Conservation (phyloP, 2,329 filamentous ascomycete genomes). For the Macrophomina tecta region DNA sequence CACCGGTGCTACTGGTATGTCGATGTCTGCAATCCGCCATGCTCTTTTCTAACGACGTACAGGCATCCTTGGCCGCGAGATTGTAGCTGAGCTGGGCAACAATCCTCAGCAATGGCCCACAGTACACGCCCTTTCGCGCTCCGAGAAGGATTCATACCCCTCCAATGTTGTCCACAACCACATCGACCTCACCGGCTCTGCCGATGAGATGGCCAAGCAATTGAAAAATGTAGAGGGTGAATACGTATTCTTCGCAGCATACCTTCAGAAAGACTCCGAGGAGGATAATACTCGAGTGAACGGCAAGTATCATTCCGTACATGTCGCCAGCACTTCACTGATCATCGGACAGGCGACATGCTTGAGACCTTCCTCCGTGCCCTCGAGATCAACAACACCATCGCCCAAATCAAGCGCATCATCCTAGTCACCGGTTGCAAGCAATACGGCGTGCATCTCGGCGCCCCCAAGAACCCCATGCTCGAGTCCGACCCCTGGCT, state of each 20-base stretch:
- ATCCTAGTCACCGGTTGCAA: constrained; percentile 58
- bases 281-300: constrained; percentile 48
- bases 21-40: neutral
- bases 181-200: constrained; percentile 45
- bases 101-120: constrained; percentile 45
- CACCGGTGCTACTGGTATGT: constrained; percentile 39
- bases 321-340: too few relatives aligned
- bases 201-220: constrained; percentile 46
- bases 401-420: constrained; percentile 54
- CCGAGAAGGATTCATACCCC: constrained; percentile 45
- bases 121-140: constrained; percentile 50
- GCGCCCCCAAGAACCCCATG: constrained; percentile 55
- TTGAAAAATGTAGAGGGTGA: constrained; percentile 45
- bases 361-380: constrained; percentile 57
- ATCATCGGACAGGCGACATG: constrained; percentile 44
- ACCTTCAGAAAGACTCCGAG: constrained; percentile 47
- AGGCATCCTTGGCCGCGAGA: constrained; percentile 51
- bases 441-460: constrained; percentile 61
- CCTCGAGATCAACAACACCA: constrained; percentile 50
- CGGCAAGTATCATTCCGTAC: constrained; percentile 21
- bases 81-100: constrained; percentile 46
- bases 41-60: neutral
- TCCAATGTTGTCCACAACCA: constrained; percentile 47
- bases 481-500: constrained; percentile 55
- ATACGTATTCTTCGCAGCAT: constrained; percentile 53